Evolutionary conservation across 164 flowering plant species (phyloP).

Genomic region (Cinnamomum chago): DNA sequence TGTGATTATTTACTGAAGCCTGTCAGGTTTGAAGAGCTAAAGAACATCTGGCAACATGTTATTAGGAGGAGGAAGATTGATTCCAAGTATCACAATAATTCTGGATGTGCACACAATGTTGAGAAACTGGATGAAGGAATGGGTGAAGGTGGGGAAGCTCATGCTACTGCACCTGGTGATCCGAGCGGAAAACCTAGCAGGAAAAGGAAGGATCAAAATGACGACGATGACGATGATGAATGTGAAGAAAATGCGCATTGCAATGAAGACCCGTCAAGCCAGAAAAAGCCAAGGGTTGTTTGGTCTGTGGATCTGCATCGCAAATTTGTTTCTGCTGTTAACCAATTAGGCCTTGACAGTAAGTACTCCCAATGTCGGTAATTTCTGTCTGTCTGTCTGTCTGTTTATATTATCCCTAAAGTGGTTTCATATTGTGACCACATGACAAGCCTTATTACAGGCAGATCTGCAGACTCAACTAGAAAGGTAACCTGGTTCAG

Average conservation of each 20-base stretch:
- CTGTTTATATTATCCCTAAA: neutral
- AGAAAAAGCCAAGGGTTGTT: slow-evolving; percentile 85
- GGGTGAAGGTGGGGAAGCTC: slow-evolving; percentile 33
- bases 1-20: slow-evolving; percentile 89
- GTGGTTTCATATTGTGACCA: neutral
- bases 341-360: slow-evolving; percentile 85
- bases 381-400: neutral
- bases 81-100: slow-evolving; percentile 29
- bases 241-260: slow-evolving; percentile 46
- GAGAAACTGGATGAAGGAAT: slow-evolving; percentile 26
- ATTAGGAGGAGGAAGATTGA: slow-evolving; percentile 57
- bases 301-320: slow-evolving; percentile 88
- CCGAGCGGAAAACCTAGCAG: slow-evolving; percentile 44
- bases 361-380: slow-evolving; percentile 21
- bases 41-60: slow-evolving; percentile 97
- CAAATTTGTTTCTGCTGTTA: slow-evolving; percentile 79
- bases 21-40: slow-evolving; percentile 76
- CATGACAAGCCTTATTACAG: neutral
- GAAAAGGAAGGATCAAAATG: slow-evolving; percentile 65
- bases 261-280: slow-evolving; percentile 60
- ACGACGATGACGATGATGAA: slow-evolving; percentile 66
- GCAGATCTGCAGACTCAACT: neutral
- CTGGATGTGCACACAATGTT: slow-evolving; percentile 11
- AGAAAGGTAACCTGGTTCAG: neutral
- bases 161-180: slow-evolving; percentile 20